phyloP scores from a whole-genome alignment of 2,329 filamentous ascomycete species.

The Aspergillus amoenus region DNA sequence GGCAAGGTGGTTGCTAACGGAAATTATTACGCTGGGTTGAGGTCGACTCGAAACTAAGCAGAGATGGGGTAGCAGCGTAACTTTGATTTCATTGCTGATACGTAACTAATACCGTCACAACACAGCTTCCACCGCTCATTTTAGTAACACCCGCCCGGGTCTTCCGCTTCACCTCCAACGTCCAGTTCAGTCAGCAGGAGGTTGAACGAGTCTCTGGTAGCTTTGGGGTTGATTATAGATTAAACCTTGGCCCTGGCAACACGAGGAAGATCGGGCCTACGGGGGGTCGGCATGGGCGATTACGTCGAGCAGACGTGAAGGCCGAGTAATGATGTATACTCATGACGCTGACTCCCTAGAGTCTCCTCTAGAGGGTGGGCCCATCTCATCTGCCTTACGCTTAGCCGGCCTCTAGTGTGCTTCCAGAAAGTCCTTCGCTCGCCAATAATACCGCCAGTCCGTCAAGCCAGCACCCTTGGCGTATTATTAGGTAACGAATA shows the following conservation, averaged over 20 bases:
- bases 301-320: slow-evolving; percentile 7
- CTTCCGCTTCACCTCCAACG: neutral
- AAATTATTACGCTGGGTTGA: slow-evolving; percentile 11
- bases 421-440: slow-evolving; percentile 10
- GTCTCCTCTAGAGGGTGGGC: slow-evolving; percentile 8
- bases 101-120: neutral
- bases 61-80: slow-evolving; percentile 8
- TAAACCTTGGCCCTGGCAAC: no score
- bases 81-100: neutral
- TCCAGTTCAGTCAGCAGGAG: neutral
- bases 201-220: no score
- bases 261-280: neutral
- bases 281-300: neutral
- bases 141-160: neutral
- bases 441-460: neutral
- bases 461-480: neutral
- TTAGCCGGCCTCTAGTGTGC: slow-evolving; percentile 13
- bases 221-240: no score
- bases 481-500: slow-evolving; percentile 15
- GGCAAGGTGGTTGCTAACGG: slow-evolving; percentile 8
- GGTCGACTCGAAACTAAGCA: neutral
- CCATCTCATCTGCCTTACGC: slow-evolving; percentile 1
- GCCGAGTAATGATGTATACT: slow-evolving; percentile 7
- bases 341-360: neutral
- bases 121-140: neutral